phyloP scores from a whole-genome alignment of 2,329 filamentous ascomycete species.

The Aulographum hederae region DNA sequence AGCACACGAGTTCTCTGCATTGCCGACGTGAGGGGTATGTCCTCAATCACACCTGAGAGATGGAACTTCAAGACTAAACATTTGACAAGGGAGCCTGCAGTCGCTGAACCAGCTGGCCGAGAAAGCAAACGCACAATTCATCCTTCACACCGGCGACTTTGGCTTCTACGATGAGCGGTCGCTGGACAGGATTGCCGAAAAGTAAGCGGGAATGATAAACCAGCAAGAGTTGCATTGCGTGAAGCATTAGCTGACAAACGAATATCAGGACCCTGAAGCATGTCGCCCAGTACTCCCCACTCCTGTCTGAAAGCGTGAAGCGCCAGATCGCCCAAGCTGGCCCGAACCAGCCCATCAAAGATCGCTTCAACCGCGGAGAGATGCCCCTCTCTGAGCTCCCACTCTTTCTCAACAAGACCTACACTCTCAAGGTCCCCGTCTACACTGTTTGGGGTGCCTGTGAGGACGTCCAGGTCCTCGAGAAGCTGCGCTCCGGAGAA shows the following conservation, averaged over 20 bases:
- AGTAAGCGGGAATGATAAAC: constrained; percentile 60
- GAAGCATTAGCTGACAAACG: constrained; percentile 2
- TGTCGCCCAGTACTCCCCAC: constrained; percentile 92
- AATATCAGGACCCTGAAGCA: constrained; percentile 90
- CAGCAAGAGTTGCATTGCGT: not conserved
- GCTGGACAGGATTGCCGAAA: constrained; percentile 91
- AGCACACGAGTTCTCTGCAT: constrained; percentile 31
- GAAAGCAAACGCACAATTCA: constrained; percentile 87
- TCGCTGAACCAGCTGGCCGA: constrained; percentile 94
- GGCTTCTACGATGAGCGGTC: constrained; percentile 97
- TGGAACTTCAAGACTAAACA: constrained; percentile 5
- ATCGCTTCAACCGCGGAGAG: constrained; percentile 62
- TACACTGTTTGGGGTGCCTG: constrained; percentile 99
- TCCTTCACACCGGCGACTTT: constrained; percentile 97
- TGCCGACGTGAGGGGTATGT: constrained; percentile 31
- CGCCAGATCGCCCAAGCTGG: constrained; percentile 42
- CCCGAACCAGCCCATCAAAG: constrained; percentile 60
- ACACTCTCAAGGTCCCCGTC: constrained; percentile 87
- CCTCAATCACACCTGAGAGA: constrained; percentile 3
- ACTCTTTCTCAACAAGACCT: constrained; percentile 68
- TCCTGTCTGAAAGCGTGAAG: constrained; percentile 63
- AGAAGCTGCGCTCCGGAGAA: constrained; percentile 93
- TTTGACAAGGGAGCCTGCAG: constrained; percentile 61
- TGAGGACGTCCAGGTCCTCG: constrained; percentile 90
- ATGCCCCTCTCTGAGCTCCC: constrained; percentile 86